Percentiles rank a stretch among this genome's conserved stretches.
phyloP scores from a whole-genome alignment of 345 rosid genomes.

The Gossypium longicalyx region DNA sequence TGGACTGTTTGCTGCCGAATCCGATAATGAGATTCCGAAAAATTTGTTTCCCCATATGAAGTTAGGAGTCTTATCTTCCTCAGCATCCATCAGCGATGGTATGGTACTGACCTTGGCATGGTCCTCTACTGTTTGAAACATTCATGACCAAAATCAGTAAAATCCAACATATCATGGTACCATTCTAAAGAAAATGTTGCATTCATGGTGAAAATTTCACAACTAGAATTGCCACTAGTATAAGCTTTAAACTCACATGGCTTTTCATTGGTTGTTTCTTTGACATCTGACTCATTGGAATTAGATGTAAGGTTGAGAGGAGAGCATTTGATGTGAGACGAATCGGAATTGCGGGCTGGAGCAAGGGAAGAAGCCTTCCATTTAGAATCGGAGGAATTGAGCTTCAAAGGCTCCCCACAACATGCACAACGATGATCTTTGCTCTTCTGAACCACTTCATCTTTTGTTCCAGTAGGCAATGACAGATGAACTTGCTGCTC shows the following conservation, averaged over 20 bases:
- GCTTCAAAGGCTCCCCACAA: conserved; percentile 63
- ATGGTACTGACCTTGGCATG: conserved; percentile 33
- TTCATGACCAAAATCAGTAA: conserved; percentile 7
- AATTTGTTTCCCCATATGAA: conserved; percentile 51
- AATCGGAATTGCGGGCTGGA: conserved; percentile 43
- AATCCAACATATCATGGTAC: neutral
- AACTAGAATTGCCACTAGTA: neutral
- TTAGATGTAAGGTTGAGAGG: conserved; percentile 36
- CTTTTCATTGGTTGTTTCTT: conserved; percentile 20
- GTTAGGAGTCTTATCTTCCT: conserved; percentile 48
- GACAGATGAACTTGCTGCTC: conserved; percentile 45
- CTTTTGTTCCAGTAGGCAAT: conserved; percentile 40
- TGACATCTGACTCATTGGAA: conserved; percentile 39
- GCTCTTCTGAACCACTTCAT: conserved; percentile 18
- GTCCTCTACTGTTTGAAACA: conserved; percentile 30
- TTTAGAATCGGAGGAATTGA: conserved; percentile 21
- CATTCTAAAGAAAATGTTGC: neutral
- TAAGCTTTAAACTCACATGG: conserved; percentile 25
- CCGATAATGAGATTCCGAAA: conserved; percentile 67
- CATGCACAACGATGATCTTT: conserved; percentile 46
- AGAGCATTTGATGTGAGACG: conserved; percentile 32
- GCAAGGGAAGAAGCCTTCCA: conserved; percentile 41
- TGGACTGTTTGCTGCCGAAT: conserved; percentile 64
- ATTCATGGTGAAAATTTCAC: neutral
- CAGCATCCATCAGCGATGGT: conserved; percentile 40